phyloP scores from a whole-genome alignment of 345 rosid genomes.

The Psidium friedrichsthalianum region DNA sequence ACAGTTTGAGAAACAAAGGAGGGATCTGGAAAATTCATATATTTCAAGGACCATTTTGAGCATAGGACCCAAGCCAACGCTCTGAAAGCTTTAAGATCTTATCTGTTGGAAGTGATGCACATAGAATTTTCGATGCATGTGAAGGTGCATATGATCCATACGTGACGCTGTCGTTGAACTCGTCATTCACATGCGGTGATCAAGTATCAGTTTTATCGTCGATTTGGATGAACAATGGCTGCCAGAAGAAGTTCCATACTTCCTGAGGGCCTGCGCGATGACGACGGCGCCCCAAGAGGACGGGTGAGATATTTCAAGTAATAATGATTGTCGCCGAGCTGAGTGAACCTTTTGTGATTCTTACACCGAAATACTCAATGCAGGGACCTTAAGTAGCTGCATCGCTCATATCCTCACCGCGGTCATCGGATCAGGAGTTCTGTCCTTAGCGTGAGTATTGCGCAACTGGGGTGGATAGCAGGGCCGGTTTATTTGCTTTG shows the following conservation, averaged over 20 bases:
- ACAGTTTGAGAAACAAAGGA: neutral
- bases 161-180: neutral
- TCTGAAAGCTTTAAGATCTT: neutral
- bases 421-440: slow-evolving; percentile 35
- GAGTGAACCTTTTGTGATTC: neutral
- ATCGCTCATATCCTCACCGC: slow-evolving; percentile 36
- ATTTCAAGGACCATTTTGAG: neutral
- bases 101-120: neutral
- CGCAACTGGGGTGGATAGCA: slow-evolving; percentile 61
- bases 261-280: slow-evolving; percentile 3
- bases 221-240: neutral
- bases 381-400: slow-evolving; percentile 41
- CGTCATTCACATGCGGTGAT: neutral
- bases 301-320: slow-evolving; percentile 11
- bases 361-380: neutral
- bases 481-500: slow-evolving; percentile 33
- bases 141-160: neutral
- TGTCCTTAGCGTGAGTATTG: slow-evolving; percentile 44
- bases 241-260: neutral
- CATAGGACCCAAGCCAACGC: neutral
- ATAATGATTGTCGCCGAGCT: neutral
- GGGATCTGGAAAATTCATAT: neutral
- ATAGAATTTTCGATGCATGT: neutral
- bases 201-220: neutral
- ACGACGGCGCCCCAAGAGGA: slow-evolving; percentile 27